Evolutionary conservation across 2,329 filamentous ascomycete genomes (phyloP).

Genomic region (Talaromyces sp.): DNA sequence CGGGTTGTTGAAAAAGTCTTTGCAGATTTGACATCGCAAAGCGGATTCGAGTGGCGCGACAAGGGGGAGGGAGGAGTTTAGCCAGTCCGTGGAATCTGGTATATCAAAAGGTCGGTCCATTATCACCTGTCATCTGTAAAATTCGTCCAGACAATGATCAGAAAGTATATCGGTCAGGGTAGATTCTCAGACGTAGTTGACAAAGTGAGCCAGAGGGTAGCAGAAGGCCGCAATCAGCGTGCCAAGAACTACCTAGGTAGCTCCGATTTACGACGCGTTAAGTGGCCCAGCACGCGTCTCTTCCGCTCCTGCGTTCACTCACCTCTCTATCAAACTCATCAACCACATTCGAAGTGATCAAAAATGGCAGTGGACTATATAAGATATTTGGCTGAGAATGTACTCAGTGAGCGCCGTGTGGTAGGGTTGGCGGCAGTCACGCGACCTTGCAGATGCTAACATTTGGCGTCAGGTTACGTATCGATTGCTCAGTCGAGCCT

Average conservation of each 20-base stretch:
- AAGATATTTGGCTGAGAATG: slow-evolving; percentile 68
- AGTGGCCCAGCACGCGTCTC: slow-evolving; percentile 38
- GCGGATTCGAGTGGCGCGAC: slow-evolving; percentile 66
- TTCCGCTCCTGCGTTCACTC: background rate
- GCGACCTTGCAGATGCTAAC: slow-evolving; percentile 1
- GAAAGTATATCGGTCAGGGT: background rate
- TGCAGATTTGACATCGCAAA: slow-evolving; percentile 93
- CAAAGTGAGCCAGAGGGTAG: background rate
- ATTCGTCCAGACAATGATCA: too few relatives aligned
- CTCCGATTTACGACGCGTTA: slow-evolving; percentile 40
- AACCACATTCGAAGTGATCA: background rate
- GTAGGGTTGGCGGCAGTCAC: slow-evolving; percentile 46
- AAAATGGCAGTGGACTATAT: slow-evolving; percentile 55
- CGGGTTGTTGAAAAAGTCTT: slow-evolving; percentile 91
- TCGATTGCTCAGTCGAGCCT: slow-evolving; percentile 72
- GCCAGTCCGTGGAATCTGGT: slow-evolving; percentile 48
- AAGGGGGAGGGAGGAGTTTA: slow-evolving; percentile 43
- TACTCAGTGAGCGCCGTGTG: slow-evolving; percentile 70
- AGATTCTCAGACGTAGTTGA: background rate
- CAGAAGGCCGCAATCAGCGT: slow-evolving; percentile 9
- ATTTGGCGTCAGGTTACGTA: slow-evolving; percentile 64
- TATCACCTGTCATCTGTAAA: background rate
- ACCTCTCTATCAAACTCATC: background rate
- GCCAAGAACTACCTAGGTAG: slow-evolving; percentile 19
- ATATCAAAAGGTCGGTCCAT: slow-evolving; percentile 40